phyloP scores from a whole-genome alignment of 495 filamentous ascomycete genomes.

The Podospora conica region DNA sequence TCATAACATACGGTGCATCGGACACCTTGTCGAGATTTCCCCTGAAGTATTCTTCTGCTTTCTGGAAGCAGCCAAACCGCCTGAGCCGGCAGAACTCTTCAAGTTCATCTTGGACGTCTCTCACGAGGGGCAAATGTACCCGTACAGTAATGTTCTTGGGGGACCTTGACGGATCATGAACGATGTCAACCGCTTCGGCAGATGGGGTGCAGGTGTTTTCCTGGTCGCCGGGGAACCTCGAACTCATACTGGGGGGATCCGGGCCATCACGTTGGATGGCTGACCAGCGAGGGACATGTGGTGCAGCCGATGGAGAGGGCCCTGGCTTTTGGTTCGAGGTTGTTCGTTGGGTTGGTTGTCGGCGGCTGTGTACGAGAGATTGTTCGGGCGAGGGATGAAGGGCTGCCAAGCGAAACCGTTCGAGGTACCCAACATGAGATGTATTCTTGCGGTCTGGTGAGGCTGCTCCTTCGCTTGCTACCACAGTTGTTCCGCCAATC shows the following conservation, averaged over 20 bases:
- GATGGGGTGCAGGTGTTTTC: background rate
- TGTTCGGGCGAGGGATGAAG: background rate
- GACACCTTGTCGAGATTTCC: slow-evolving; percentile 4
- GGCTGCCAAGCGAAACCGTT: background rate
- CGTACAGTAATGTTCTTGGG: slow-evolving; percentile 13
- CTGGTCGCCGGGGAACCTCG: background rate
- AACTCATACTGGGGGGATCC: background rate
- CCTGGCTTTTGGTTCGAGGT: background rate
- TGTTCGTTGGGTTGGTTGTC: background rate
- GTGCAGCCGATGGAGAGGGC: background rate
- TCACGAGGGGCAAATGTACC: slow-evolving; percentile 14
- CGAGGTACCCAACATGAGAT: background rate
- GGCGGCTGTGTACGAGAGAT: background rate
- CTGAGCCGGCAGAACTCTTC: slow-evolving; percentile 20
- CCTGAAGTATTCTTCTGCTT: slow-evolving; percentile 16
- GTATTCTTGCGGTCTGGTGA: background rate
- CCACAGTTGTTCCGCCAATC: background rate
- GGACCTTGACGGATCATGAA: slow-evolving; percentile 15
- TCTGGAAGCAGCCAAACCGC: slow-evolving; percentile 18
- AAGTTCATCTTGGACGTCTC: slow-evolving; percentile 16
- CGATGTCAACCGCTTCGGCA: slow-evolving; percentile 7
- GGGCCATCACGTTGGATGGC: background rate
- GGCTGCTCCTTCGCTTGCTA: background rate
- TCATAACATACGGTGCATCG: slow-evolving; percentile 11
- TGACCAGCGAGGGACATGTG: background rate